phyloP scores from a whole-genome alignment of 2,329 filamentous ascomycete species.

The Fusarium sp. region DNA sequence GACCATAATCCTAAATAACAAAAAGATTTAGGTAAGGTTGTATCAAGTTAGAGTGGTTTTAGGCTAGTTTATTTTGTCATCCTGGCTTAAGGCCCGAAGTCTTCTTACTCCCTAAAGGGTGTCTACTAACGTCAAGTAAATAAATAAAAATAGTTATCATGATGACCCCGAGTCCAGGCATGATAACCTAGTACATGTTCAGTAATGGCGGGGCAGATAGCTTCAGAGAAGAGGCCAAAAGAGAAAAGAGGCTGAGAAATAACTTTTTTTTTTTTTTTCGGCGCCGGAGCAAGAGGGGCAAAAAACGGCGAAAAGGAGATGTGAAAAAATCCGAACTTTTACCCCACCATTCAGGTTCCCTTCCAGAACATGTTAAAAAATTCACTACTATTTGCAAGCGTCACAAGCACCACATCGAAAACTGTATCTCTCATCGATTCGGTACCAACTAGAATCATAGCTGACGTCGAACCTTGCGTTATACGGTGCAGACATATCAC shows the following conservation, averaged over 20 bases:
- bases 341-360: conserved; percentile 32
- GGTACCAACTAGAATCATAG: conserved; percentile 7
- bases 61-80: too few relatives aligned
- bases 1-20: too few relatives aligned
- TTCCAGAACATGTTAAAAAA: conserved; percentile 36
- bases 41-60: too few relatives aligned
- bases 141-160: conserved; percentile 24
- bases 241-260: conserved; percentile 9
- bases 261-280: conserved; percentile 4
- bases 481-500: background rate
- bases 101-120: too few relatives aligned
- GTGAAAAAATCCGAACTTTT: conserved; percentile 28
- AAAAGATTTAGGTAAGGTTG: background rate
- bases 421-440: conserved; percentile 11
- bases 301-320: conserved; percentile 9
- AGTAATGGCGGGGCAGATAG: conserved; percentile 36
- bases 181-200: conserved; percentile 25
- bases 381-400: conserved; percentile 14
- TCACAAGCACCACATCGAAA: conserved; percentile 27
- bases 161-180: conserved; percentile 25
- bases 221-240: background rate
- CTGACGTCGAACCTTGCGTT: background rate
- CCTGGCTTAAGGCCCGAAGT: too few relatives aligned
- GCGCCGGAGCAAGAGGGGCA: conserved; percentile 10
- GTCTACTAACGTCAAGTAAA: background rate